Base-by-base conservation (phyloP, 2,329 filamentous ascomycete genomes). In the Microascus cirrosus region DNA sequence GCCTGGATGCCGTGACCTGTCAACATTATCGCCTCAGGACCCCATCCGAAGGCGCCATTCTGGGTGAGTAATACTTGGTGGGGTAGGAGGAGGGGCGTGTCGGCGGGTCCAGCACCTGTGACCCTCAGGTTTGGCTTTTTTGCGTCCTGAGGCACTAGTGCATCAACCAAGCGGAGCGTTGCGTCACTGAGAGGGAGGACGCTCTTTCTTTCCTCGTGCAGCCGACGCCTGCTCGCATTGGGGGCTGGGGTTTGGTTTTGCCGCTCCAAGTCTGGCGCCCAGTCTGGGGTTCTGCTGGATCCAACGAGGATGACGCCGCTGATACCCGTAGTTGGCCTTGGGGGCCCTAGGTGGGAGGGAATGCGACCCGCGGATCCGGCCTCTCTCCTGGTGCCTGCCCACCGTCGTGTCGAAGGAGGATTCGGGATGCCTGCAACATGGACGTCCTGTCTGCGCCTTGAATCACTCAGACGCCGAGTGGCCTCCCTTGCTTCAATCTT, bases 1-100 rank as follows among this genome's bases (percentile, higher is more conserved):
- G 22, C 25, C 54, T 32, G 39, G 54, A 55, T 55, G 54, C 25
- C 35, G 54, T 55, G 54, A 55, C 54, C 28, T 55, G 54, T 6
- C 25, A 13, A 12, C 22, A 48, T 28, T 55, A n/a, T 48, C 36
- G 36, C 36, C 35, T 42, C 45, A 50, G 45, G 35, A 45, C 54
- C 25, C 35, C 42, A 35, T 32, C 36, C 32, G 53, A 45, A 54
- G 28, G 34, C 53, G 35, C 53, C 28, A 35, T 42, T n/a, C 20
- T 48, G 20, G 15, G 20, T 12, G 18, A 24, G 3, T 10, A n/a
- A 20, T 11, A 22, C n/a, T 11, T 50, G 45, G 45, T n/a, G 45
- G 22, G 8, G 45, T 24, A 20, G 18, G 45, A 24, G 20, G 20
- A 13, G n/a, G 45, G 45, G 45, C 20, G 45, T 24, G 45, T 22